These are phyloP conservation scores for Ustilago hordei DNA, from an alignment of 1,284 basidiomycete species.

Conservation along the genomic window DNA sequence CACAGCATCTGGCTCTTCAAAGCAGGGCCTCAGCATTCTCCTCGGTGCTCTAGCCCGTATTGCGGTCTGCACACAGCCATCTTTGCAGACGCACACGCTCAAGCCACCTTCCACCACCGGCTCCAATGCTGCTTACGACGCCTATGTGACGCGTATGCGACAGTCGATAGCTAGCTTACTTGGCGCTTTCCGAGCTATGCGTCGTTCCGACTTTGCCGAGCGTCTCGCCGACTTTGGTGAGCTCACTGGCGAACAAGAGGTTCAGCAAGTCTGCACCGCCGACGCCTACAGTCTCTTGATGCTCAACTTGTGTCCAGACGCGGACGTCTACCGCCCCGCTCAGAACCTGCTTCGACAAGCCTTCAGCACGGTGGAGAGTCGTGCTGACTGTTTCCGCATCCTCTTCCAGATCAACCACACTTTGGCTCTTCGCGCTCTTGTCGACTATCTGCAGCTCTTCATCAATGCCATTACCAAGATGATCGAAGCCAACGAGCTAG, in stretches of 20 bases:
- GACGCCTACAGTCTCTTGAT: slow-evolving; percentile 48
- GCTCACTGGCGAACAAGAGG: slow-evolving; percentile 38
- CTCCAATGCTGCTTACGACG: slow-evolving; percentile 25
- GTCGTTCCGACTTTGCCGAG: slow-evolving; percentile 39
- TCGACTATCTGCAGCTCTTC: slow-evolving; percentile 52
- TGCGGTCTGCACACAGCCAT: slow-evolving; percentile 42
- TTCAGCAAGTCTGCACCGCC: slow-evolving; percentile 51
- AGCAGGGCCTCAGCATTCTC: slow-evolving; percentile 44
- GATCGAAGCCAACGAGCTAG: slow-evolving; percentile 58
- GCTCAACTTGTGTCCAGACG: slow-evolving; percentile 57
- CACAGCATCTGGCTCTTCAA: slow-evolving; percentile 18
- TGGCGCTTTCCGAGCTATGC: slow-evolving; percentile 42
- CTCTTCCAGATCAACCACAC: slow-evolving; percentile 53
- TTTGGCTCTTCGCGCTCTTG: slow-evolving; percentile 43
- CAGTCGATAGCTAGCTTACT: slow-evolving; percentile 41
- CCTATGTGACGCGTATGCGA: slow-evolving; percentile 45
- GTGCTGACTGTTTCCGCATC: slow-evolving; percentile 61
- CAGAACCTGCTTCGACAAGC: slow-evolving; percentile 59
- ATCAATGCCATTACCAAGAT: slow-evolving; percentile 39
- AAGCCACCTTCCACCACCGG: slow-evolving; percentile 25
- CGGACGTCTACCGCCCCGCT: slow-evolving; percentile 53
- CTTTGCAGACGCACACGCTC: slow-evolving; percentile 49
- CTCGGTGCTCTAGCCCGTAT: slow-evolving; percentile 43
- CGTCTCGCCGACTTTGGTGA: slow-evolving; percentile 53
- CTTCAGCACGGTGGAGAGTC: slow-evolving; percentile 52